Conservation (phyloP, 148 eudicot genomes). For the Oxyria digyna region DNA sequence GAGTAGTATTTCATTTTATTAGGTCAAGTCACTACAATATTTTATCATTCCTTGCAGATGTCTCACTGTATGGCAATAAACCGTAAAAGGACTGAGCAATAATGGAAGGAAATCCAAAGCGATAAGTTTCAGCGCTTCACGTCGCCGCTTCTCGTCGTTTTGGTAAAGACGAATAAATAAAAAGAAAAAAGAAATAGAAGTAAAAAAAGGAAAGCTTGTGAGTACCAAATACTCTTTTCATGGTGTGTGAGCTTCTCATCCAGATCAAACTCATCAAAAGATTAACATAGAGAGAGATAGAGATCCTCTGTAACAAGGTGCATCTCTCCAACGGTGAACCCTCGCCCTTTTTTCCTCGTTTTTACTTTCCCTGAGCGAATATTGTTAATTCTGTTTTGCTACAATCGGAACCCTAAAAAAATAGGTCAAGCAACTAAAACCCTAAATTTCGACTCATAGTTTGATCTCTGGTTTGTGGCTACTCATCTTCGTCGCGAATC, state of each 20-base stretch:
- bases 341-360: background rate
- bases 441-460: background rate
- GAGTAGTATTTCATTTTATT: too few species aligned
- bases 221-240: background rate
- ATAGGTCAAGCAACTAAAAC: slow-evolving; percentile 6
- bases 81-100: too few species aligned
- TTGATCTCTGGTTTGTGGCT: background rate
- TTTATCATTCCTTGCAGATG: too few species aligned
- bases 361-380: background rate
- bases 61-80: too few species aligned
- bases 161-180: background rate
- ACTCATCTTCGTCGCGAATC: background rate
- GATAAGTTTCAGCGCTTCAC: slow-evolving; percentile 1
- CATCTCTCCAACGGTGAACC: background rate
- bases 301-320: background rate
- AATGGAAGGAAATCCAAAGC: background rate
- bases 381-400: slow-evolving; percentile 4
- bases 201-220: too few species aligned
- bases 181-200: too few species aligned
- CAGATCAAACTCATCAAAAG: background rate
- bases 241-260: background rate
- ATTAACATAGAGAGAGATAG: background rate
- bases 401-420: slow-evolving; percentile 7
- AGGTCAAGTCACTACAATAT: too few species aligned
- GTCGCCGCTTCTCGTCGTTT: slow-evolving; percentile 7